Evolutionary conservation across 768 basidiomycete genomes (phyloP), one percentile per base, ranked within the genome.

Genomic region (Kwoniella bestiolae): DNA sequence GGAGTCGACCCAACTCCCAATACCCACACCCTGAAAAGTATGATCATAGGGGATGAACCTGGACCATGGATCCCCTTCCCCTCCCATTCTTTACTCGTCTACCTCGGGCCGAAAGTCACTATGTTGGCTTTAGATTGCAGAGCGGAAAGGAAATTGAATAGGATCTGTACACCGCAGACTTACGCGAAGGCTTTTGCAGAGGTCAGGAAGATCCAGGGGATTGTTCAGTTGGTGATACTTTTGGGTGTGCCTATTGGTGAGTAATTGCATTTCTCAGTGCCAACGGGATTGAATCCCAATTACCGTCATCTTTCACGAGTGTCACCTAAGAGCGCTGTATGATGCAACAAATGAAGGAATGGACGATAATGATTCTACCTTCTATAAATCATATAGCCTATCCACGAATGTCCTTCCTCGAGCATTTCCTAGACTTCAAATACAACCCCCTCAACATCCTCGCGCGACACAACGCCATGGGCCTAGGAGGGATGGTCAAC

Each of bases 201-300:
- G 34, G 76, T 96, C 47, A 76, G 82, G 32, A 79, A 82, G 60
- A 73, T 95, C 21, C 65, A 80, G 2, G 82, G 82, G 1, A 87
- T 92, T 7, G 87, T 95, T 68, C 96, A 98, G 77, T 75, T 99
- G 12, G 84, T 95, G 35, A 82, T 98, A 45, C 90, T 91, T 71
- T 76, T 94, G 25, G 94, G 94, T 86, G 74, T 74, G 1, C 70
- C 73, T 14, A 74, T 78, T 11, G 70, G 73, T 72, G 34, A 35
- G 74, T 46, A 5, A 25, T n/a, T 25, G 5, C 6, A 47, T n/a
- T n/a, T 25, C 18, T 47, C 46, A 18, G 16, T 18, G 18, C 6
- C 5, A 18, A 47, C n/a, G 46, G 18, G 12, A 49, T 21, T 28
- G 26, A 23, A 5, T 49, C 5, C 23, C 16, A 16, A n/a, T n/a